These are phyloP conservation scores for Cyberlindnera xylosilytica DNA, from an alignment of 805 yeast genomes.

Conservation along the genomic window DNA sequence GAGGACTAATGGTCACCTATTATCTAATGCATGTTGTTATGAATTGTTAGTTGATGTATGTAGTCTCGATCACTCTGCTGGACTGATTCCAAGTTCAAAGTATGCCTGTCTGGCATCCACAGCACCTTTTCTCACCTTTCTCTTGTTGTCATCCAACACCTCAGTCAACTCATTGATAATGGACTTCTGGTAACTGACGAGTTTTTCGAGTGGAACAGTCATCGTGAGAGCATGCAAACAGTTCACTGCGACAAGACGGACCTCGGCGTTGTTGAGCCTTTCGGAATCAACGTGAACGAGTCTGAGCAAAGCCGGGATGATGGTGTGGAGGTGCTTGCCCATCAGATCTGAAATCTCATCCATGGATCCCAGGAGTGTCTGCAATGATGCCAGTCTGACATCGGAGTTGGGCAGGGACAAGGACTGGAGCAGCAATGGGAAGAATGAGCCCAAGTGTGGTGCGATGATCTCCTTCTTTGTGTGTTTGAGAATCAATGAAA, in stretches of 20 bases:
- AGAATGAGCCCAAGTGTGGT: constrained; percentile 59
- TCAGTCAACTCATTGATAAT: constrained; percentile 45
- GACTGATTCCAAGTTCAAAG: constrained; percentile 47
- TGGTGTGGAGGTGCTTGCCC: constrained; percentile 48
- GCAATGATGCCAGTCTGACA: constrained; percentile 59
- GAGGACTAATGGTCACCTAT: constrained; percentile 9
- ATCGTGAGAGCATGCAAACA: constrained; percentile 50
- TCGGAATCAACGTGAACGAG: constrained; percentile 21
- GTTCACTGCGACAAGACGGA: constrained; percentile 54
- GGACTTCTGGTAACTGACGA: constrained; percentile 45
- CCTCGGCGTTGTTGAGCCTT: constrained; percentile 40
- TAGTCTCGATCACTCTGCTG: constrained; percentile 28
- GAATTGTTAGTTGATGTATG: not conserved
- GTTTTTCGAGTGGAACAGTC: constrained; percentile 34
- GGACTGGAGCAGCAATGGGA: constrained; percentile 73
- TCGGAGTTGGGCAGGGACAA: constrained; percentile 39
- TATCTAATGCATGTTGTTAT: not conserved
- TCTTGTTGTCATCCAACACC: constrained; percentile 68
- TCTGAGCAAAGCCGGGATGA: constrained; percentile 53
- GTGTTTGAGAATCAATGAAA: constrained; percentile 65
- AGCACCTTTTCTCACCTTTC: constrained; percentile 73
- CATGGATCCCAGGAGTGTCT: constrained; percentile 54
- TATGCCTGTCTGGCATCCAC: constrained; percentile 77
- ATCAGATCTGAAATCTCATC: constrained; percentile 53
- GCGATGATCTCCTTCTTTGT: constrained; percentile 59